Conservation (phyloP, 495 filamentous ascomycete genomes). For the Hypoxylon lienhwacheense region DNA sequence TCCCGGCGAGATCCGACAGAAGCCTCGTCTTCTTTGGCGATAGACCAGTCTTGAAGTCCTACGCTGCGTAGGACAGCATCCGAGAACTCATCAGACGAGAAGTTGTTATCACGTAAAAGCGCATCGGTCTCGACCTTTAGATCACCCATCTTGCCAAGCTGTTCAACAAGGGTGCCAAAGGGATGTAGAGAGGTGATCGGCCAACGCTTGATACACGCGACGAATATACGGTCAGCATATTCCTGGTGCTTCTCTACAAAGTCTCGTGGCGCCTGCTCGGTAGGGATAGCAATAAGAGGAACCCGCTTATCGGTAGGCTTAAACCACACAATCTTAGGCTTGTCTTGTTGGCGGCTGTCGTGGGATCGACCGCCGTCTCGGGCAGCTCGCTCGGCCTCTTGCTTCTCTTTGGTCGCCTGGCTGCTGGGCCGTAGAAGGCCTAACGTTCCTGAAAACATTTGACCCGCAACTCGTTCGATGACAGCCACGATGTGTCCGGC, state of each 20-base stretch:
- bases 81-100: conserved; percentile 94
- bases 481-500: conserved; percentile 97
- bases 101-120: conserved; percentile 96
- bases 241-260: conserved; percentile 99
- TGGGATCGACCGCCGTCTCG: conserved; percentile 86
- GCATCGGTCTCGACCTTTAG: conserved; percentile 97
- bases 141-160: conserved; percentile 96
- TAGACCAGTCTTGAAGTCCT: conserved; percentile 86
- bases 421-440: conserved; percentile 93
- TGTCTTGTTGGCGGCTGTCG: conserved; percentile 81
- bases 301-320: conserved; percentile 99
- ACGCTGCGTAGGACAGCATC: conserved; percentile 94
- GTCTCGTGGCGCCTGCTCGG: conserved; percentile 94
- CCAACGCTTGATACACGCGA: conserved; percentile 99
- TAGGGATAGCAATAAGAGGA: conserved; percentile 95
- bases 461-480: conserved; percentile 92
- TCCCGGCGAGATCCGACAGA: conserved; percentile 77
- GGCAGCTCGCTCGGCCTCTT: conserved; percentile 91
- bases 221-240: conserved; percentile 95
- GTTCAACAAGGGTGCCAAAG: conserved; percentile 95
- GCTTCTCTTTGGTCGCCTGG: conserved; percentile 99
- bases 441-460: conserved; percentile 98
- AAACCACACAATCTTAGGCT: conserved; percentile 99
- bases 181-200: conserved; percentile 99
- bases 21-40: conserved; percentile 78